Percentiles rank a stretch among this genome's conserved stretches.
Evolutionary conservation across 352 stramenopile species (phyloP).

Genomic region (Globisporangium irregulare): DNA sequence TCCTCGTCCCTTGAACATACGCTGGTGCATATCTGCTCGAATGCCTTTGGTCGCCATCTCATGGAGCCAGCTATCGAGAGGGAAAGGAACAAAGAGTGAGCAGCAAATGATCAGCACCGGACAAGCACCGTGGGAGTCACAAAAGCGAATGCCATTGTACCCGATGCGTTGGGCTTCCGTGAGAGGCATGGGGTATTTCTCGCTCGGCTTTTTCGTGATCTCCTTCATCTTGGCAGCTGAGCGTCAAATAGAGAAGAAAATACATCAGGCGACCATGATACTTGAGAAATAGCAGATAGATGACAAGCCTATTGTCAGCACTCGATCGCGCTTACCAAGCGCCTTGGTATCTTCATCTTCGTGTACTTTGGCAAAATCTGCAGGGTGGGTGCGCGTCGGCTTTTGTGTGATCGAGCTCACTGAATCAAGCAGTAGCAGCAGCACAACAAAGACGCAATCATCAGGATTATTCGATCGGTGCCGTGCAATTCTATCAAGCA

Average conservation of each 20-base stretch:
- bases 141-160: slow-evolving; percentile 16
- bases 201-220: slow-evolving; percentile 60
- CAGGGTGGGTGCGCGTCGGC: slow-evolving; percentile 68
- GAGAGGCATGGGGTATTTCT: slow-evolving; percentile 61
- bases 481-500: no score
- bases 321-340: slow-evolving; percentile 30
- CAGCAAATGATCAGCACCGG: neutral
- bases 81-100: neutral
- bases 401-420: slow-evolving; percentile 78
- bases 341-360: slow-evolving; percentile 51
- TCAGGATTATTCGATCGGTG: no score
- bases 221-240: slow-evolving; percentile 59
- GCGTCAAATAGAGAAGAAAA: neutral
- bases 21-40: slow-evolving; percentile 67
- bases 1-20: slow-evolving; percentile 80
- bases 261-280: neutral
- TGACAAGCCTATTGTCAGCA: neutral
- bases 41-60: slow-evolving; percentile 66
- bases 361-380: slow-evolving; percentile 60
- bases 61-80: slow-evolving; percentile 58
- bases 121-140: neutral
- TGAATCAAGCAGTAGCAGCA: slow-evolving; percentile 15
- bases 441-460: no score
- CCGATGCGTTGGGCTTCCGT: slow-evolving; percentile 77
- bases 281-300: no score